Conservation (phyloP, 768 basidiomycete genomes). For the Galerina sulciceps region DNA sequence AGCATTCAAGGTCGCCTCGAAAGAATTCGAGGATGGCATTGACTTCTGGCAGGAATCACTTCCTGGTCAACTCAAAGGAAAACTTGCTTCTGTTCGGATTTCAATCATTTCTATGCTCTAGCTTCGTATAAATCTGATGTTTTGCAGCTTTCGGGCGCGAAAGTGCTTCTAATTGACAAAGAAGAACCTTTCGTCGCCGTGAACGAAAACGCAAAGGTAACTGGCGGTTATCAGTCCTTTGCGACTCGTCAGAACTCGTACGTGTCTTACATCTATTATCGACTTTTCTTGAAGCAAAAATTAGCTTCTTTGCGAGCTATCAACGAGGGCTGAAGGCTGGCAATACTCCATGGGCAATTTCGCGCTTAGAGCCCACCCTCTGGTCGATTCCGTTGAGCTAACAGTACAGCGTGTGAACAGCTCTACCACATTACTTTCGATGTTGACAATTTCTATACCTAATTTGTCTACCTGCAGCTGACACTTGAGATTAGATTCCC, state of each 20-base stretch:
- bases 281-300: neutral
- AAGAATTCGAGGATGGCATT: constrained; percentile 55
- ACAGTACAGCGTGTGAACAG: constrained; percentile 48
- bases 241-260: constrained; percentile 54
- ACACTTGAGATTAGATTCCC: constrained; percentile 43
- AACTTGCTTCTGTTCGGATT: constrained; percentile 44
- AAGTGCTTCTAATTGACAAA: constrained; percentile 57
- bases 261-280: constrained; percentile 11
- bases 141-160: constrained; percentile 49
- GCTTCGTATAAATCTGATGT: neutral
- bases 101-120: neutral
- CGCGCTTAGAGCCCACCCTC: constrained; percentile 56
- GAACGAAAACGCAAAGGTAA: constrained; percentile 51
- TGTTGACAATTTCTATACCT: constrained; percentile 32
- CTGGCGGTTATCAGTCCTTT: constrained; percentile 57
- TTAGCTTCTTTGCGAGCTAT: constrained; percentile 53
- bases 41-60: constrained; percentile 59
- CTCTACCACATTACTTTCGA: constrained; percentile 45
- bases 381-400: constrained; percentile 51
- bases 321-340: constrained; percentile 39
- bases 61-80: constrained; percentile 47
- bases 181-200: constrained; percentile 54
- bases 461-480: neutral
- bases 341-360: constrained; percentile 56
- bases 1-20: constrained; percentile 54